Base-by-base conservation (phyloP, 163 green algal species). In the Botryococcus braunii region DNA sequence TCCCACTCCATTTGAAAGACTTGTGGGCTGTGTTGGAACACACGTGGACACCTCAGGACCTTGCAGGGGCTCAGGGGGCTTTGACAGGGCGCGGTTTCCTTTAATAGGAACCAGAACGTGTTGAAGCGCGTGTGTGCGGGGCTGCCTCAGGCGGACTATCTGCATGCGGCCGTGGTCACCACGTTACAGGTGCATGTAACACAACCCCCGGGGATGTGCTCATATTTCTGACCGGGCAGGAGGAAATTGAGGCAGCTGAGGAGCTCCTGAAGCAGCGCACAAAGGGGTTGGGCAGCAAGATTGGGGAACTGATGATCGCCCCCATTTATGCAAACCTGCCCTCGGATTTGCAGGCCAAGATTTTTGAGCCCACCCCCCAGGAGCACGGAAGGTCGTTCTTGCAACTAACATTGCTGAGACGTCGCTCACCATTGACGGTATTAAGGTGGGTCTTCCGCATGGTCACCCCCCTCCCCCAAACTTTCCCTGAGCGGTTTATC, bases 281-380 rank as follows among this genome's bases (percentile, higher is more conserved):
- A 2, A 60, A 62, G 25, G 88, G 91, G 29, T 56, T 96, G 57
- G 91, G 91, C 60, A 87, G 72, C 37, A 89, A 88, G 71, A 92
- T 97, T 48, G 81, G 82, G 5, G 90, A 97, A 78, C 82, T 98
- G 32, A 89, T 97, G 69, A 91, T 98, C 62, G 88, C 82, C 34
- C 92, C 94, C 63, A 95, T 99, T 75, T 99, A 98, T 72, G 90
- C 93, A 60, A 96, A 96, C 76, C 82, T 99, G 77, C 94, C 94
- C 4, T 91, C 88, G 31, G 93, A 99, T 65, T 66, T 93, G 69
- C 89, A 95, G 79, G 85, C 92, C 39, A 92, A 92, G 77, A 97
- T 98, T 68, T 99, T 99, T 69, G 89, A 96, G 80, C 66, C 83
- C 23, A 95, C 90, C 11, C 90, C 90, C 81, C 85, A 37, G 87